Conservation (phyloP, 106 monocot species). For the Apostasia ramifera region DNA sequence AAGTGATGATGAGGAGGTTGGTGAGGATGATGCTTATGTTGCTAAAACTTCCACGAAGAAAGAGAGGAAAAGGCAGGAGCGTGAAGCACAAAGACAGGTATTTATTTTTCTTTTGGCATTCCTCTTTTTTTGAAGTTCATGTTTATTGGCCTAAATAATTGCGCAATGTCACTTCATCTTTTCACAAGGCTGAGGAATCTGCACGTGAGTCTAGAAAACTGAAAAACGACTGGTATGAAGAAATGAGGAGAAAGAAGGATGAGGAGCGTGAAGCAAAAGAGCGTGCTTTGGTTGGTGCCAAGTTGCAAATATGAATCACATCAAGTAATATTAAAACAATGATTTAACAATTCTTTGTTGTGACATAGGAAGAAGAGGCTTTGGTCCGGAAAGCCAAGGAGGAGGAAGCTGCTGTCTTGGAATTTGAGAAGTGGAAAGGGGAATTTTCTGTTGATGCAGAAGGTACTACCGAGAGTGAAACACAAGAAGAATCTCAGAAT, state of each 20-base stretch:
- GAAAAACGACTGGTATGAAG: constrained; percentile 80
- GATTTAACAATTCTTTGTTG: background rate
- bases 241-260: constrained; percentile 88
- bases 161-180: background rate
- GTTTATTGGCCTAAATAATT: background rate
- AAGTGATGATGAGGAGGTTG: constrained; percentile 77
- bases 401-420: constrained; percentile 80
- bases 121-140: background rate
- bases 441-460: constrained; percentile 93
- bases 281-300: constrained; percentile 46
- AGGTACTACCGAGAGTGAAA: constrained; percentile 78
- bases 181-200: constrained; percentile 76
- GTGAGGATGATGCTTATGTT: constrained; percentile 38
- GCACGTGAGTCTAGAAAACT: constrained; percentile 72
- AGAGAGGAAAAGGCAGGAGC: constrained; percentile 87
- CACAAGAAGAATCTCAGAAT: constrained; percentile 59
- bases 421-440: constrained; percentile 98
- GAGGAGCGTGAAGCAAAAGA: constrained; percentile 91
- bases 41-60: constrained; percentile 64
- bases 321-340: background rate
- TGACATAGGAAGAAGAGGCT: constrained; percentile 84
- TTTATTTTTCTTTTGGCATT: background rate
- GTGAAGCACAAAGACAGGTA: constrained; percentile 84
- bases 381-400: constrained; percentile 71
- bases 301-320: background rate